Base-by-base conservation (phyloP, 441 rosid species). In the Flueggea neowawraea region DNA sequence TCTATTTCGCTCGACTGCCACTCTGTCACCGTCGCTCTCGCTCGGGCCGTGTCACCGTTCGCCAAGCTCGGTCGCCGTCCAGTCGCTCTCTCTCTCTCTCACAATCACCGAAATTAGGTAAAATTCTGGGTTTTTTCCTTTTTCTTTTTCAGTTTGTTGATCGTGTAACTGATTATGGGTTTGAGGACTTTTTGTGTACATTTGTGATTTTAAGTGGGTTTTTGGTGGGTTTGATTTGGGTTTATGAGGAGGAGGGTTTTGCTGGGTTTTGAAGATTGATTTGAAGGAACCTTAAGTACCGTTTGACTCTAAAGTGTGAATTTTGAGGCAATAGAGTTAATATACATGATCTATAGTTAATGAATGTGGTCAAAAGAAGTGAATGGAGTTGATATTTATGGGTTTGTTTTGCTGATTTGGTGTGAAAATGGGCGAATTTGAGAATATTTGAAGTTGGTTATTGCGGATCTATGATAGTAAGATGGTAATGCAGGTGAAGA, bases 401-500 rank as follows among this genome's bases (percentile, higher is more conserved):
- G 50, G 61, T 48, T 41, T 55, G 44, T 65, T 58, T 45, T 57
- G 57, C 64, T 64, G 54, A 63, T 57, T 70, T 65, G 51, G 59
- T 22, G 16, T 31, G 31, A 90, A 78, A 97, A 94, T 65, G 82
- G 82, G 28, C 28, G 28, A 22, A 22, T 22, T 1, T 22, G 28
- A 22, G 28, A 22, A 22, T 22, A 22, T 22, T 22, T 22, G 1
- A 22, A 22, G 28, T 22, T 22, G 28, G 28, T 22, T 22, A 22
- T 22, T 22, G 28, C 2, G 28, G 28, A 22, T 22, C 28, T 22
- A 1, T 88, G 96, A 90, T 57, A 79, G 88, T 39, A 84, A 85
- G 85, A 73, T 73, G 0, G 84, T 83, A 66, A 74, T 93, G 90
- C 88, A 87, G 78, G 82, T 88, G 59, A 88, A 86, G 79, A 72